Base-by-base conservation (phyloP, 2,329 filamentous ascomycete genomes). In the Knufia fluminis region DNA sequence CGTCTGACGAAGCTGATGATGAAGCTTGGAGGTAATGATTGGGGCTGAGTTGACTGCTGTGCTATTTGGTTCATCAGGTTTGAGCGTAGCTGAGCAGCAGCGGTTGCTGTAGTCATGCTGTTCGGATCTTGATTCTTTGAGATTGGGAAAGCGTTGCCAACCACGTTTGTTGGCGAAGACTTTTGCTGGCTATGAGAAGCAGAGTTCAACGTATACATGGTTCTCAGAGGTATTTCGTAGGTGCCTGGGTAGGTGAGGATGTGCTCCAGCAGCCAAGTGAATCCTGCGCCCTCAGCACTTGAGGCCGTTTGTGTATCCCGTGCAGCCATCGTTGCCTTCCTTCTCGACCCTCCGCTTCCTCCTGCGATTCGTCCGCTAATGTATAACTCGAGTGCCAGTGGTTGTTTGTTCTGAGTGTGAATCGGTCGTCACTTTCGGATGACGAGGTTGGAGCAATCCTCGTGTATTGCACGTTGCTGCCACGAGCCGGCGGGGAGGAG, bases 201-300 rank as follows among this genome's bases (percentile, higher is more conserved):
- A 53, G 75, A 79, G 61, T 84, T 84, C 62, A 84, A 71, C 22
- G 75, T 75, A 67, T 83, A 83, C 77, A 83, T 83, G 54, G 78
- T 82, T 50, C 80, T 76, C 23, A 84, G 70, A 17, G 80, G 80
- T 26, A 83, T 78, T 59, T 83, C 80, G 60, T 83, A 83, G 57
- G 71, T 76, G 58, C 72, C 74, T 7, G 79, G 78, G 60, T 82
- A 80, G 51, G 75, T 73, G 47, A 82, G 66, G 50, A 80, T 71
- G 61, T 80, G 77, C 51, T 80, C 77, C 44, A 80, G 68, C 52
- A 80, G 77, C 72, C 75, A 72, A 52, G 69, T 64, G 61, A 73
- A 66, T 20, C 67, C 64, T 32, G 67, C 65, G 53, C 68, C 70
- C 10, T 48, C 33, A 19, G n/a, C 23, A 28, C 14, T 22, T 20